These are phyloP conservation scores for Daldinia sp. DNA, from an alignment of 2,329 filamentous ascomycete genomes.

Conservation along the genomic window DNA sequence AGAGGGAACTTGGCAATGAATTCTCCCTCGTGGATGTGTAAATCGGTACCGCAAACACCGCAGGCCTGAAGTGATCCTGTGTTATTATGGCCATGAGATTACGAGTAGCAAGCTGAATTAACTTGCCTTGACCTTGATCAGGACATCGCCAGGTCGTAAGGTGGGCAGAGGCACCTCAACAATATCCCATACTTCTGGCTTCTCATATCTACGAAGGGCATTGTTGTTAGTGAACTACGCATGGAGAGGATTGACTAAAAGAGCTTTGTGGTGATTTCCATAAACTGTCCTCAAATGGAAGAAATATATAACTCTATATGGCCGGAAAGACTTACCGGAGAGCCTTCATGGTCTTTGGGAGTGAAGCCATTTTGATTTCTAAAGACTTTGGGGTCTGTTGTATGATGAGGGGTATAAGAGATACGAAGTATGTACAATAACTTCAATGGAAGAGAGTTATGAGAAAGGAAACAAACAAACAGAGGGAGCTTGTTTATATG, in stretches of 20 bases:
- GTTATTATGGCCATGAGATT: constrained; percentile 31
- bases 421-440: constrained; percentile 15
- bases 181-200: constrained; percentile 71
- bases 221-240: constrained; percentile 38
- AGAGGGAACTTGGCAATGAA: constrained; percentile 74
- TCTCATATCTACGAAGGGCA: constrained; percentile 64
- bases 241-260: constrained; percentile 11
- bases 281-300: background rate
- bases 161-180: constrained; percentile 72
- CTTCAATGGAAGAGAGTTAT: constrained; percentile 11
- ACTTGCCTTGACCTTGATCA: constrained; percentile 74
- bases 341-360: constrained; percentile 64
- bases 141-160: constrained; percentile 69
- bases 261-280: constrained; percentile 11
- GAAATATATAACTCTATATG: constrained; percentile 1
- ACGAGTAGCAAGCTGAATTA: background rate
- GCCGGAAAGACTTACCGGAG: constrained; percentile 61
- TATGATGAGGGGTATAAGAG: constrained; percentile 37
- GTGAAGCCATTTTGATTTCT: constrained; percentile 51
- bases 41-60: constrained; percentile 55
- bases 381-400: constrained; percentile 25
- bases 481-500: constrained; percentile 8
- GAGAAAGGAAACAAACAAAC: background rate
- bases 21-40: constrained; percentile 76
- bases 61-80: constrained; percentile 46